Evolutionary conservation across 441 rosid species (phyloP), one percentile per base, ranked within the genome.

Genomic region (Brassica hybrid): DNA sequence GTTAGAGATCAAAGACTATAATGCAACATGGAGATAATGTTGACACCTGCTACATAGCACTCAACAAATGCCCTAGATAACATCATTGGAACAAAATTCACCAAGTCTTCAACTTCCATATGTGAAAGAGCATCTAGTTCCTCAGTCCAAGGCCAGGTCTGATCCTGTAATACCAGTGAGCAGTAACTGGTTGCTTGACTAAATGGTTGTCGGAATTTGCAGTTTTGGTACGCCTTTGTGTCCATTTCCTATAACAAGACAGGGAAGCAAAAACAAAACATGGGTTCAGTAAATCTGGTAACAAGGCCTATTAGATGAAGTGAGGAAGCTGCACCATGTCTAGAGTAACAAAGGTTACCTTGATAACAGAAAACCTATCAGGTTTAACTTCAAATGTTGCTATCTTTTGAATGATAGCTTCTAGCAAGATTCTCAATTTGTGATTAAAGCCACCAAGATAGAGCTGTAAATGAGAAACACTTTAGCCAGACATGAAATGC

Each of bases 271-370:
- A 34, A 34, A 41, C 4, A 54, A 54, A 50, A 54, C 21, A 17
- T 54, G 4, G 59, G 2, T 54, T 17, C 5, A 50, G 1, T 14
- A 5, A n/a, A 52, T 52, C 18, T 54, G 9, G 57, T 50, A 50
- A 50, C 57, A 14, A 50, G 18, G 3, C 7, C 4, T 13, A 45
- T 13, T 45, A 13, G 52, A 45, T 45, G 52, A 4, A 13, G 7
- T 4, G 54, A 52, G 10, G 19, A 52, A 16, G 18, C 19, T 16
- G 97, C 97, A 82, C 82, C 87, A 73, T 88, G 84, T 14, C 3
- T 52, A 14, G 3, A 52, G 19, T 14, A 43, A 52, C 58, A 52
- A 52, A 41, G 10, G 21, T 52, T 52, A 56, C 60, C 60, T 56
- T 56, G 60, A 56, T 56, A 18, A 56, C 60, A 18, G 23, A 56